Evolutionary conservation across 1,284 basidiomycete genomes (phyloP).

Genomic region (Thecaphora thlaspeos): DNA sequence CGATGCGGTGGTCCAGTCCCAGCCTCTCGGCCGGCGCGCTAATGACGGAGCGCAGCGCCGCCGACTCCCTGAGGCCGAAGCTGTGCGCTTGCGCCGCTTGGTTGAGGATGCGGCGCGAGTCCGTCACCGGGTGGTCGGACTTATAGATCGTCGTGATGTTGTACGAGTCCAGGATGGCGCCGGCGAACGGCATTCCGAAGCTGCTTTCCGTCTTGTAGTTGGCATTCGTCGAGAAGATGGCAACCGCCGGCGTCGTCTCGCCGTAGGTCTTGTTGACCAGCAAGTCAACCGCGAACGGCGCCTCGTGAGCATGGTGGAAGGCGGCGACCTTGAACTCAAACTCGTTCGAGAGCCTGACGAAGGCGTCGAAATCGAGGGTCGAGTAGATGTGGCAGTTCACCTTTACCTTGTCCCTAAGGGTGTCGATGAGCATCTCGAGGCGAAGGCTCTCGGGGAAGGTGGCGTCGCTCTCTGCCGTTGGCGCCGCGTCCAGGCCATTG

Average conservation of each 20-base stretch:
- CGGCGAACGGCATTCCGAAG: conserved; percentile 79
- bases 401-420: conserved; percentile 75
- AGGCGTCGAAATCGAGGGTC: conserved; percentile 70
- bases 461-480: conserved; percentile 64
- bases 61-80: conserved; percentile 64
- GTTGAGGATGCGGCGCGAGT: conserved; percentile 75
- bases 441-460: conserved; percentile 74
- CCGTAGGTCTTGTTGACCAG: conserved; percentile 70
- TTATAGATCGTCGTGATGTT: conserved; percentile 70
- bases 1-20: conserved; percentile 78
- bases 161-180: conserved; percentile 71
- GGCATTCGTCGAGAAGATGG: conserved; percentile 71
- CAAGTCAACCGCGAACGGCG: conserved; percentile 77
- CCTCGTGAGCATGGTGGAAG: conserved; percentile 83
- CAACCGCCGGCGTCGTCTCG: conserved; percentile 66
- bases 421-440: conserved; percentile 83
- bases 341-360: conserved; percentile 70
- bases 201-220: conserved; percentile 84
- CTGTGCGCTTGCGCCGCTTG: conserved; percentile 87
- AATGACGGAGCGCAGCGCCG: conserved; percentile 71
- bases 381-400: conserved; percentile 56
- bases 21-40: conserved; percentile 73
- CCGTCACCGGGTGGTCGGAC: conserved; percentile 71
- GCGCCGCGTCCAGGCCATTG: conserved; percentile 61
- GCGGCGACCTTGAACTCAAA: conserved; percentile 67